Percentiles rank a stretch among this genome's conserved stretches.
Evolutionary conservation across 2,329 filamentous ascomycete genomes (phyloP).

Genomic region (Fusarium tupiense): DNA sequence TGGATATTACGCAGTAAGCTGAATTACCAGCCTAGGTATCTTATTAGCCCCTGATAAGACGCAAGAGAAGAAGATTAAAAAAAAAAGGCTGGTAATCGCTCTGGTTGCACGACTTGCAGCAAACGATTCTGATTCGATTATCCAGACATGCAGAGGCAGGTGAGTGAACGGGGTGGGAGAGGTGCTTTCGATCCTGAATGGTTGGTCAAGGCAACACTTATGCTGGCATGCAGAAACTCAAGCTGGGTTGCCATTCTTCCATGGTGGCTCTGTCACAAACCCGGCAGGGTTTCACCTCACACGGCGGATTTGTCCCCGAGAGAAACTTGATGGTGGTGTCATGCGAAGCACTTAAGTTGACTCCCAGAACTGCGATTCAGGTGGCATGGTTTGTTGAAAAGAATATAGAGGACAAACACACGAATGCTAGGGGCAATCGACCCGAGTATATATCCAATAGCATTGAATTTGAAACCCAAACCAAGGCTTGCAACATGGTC

Average conservation of each 20-base stretch:
- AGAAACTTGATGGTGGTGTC: constrained; percentile 21
- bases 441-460: neutral
- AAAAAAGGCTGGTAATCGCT: constrained; percentile 16
- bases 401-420: neutral
- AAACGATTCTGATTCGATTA: constrained; percentile 36
- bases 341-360: constrained; percentile 17
- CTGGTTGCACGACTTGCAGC: constrained; percentile 36
- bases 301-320: constrained; percentile 27
- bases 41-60: constrained; percentile 20
- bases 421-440: neutral
- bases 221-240: constrained; percentile 31
- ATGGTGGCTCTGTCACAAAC: constrained; percentile 28
- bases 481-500: neutral
- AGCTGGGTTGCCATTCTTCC: constrained; percentile 29
- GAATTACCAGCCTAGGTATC: constrained; percentile 30
- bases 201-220: constrained; percentile 25
- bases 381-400: neutral
- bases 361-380: constrained; percentile 4
- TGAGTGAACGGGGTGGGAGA: constrained; percentile 28
- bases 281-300: constrained; percentile 24
- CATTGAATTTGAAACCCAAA: neutral
- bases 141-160: constrained; percentile 30
- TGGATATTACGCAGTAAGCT: neutral
- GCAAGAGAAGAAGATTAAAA: neutral
- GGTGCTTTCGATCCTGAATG: constrained; percentile 37